Conservation (phyloP, 768 basidiomycete species). For the Russula olivacea region DNA sequence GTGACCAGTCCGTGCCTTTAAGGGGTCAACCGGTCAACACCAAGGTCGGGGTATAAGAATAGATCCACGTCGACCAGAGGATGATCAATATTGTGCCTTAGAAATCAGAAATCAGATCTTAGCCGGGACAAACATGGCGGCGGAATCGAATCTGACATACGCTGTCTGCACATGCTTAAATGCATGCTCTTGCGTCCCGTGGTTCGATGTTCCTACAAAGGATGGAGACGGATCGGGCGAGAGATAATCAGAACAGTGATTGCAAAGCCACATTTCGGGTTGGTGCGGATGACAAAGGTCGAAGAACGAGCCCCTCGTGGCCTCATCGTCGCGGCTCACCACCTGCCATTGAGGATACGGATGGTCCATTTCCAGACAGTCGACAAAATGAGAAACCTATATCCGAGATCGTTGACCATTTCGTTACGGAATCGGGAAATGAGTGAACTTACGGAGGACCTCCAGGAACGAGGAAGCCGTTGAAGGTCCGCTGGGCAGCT, state of each 20-base stretch:
- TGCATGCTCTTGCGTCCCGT: background rate
- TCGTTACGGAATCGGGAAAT: background rate
- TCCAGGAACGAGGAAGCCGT: background rate
- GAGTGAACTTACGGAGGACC: slow-evolving; percentile 10
- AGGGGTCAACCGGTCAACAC: background rate
- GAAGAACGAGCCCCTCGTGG: background rate
- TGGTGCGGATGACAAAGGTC: background rate
- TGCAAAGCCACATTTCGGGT: slow-evolving; percentile 15
- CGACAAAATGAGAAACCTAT: slow-evolving; percentile 10
- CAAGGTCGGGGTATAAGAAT: slow-evolving; percentile 3
- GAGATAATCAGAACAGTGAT: slow-evolving; percentile 13
- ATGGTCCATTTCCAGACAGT: background rate
- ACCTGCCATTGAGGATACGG: slow-evolving; percentile 8
- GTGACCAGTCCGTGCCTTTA: background rate
- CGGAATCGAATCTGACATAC: slow-evolving; percentile 1
- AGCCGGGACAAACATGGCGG: background rate
- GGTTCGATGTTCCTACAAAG: background rate
- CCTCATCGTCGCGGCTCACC: background rate
- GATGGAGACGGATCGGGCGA: background rate
- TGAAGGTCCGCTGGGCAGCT: background rate
- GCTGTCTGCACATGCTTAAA: background rate
- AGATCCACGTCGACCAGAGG: slow-evolving; percentile 8
- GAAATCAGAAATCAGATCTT: background rate
- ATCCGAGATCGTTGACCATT: background rate
- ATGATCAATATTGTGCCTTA: slow-evolving; percentile 11